Base-by-base conservation (phyloP, 83 land plant species). In the Larix sibirica region DNA sequence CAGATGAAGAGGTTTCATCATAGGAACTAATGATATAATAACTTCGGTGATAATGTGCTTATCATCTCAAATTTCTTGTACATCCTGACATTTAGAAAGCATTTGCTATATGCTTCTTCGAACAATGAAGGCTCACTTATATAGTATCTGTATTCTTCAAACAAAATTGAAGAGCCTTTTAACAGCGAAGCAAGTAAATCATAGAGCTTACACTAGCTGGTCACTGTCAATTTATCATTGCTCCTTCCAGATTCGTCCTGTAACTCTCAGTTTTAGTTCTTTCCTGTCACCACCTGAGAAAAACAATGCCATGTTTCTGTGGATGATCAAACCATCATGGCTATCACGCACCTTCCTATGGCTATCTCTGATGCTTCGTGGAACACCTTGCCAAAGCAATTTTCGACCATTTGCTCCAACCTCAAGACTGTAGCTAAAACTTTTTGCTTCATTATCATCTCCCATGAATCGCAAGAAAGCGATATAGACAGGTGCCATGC, bases 381-480 rank as follows among this genome's bases (percentile, higher is more conserved):
- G 92, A 59, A 90, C 88, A 13, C 92, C 92, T 84, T 90, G 92
- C 90, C 90, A 90, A 3, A 66, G 70, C 77, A 88, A 14, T 83
- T 90, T 90, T 76, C 92, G 81, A n/a, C 92, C 92, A 82, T 88
- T 88, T 8, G 85, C 90, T 60, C 92, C 92, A 20, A 90, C 90
- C 73, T 90, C 92, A 26, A 90, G 90, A 68, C 88, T 90, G 82
- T 90, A 90, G 71, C 86, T 84, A 70, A 85, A 90, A 77, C 88
- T 90, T 75, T 86, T 88, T 6, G 92, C 90, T 31, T 90, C 92
- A 28, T 77, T 86, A 54, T 90, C 92, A 63, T 90, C 88, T 13
- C 92, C 92, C 92, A 90, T 90, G 47, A 88, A 90, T 56, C 92
- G 73, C 85, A 90, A 74, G 83, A 90, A 90, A 36, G 92, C 92